Evolutionary conservation across 441 rosid species (phyloP).

Genomic region (Dalechampia spathulata): DNA sequence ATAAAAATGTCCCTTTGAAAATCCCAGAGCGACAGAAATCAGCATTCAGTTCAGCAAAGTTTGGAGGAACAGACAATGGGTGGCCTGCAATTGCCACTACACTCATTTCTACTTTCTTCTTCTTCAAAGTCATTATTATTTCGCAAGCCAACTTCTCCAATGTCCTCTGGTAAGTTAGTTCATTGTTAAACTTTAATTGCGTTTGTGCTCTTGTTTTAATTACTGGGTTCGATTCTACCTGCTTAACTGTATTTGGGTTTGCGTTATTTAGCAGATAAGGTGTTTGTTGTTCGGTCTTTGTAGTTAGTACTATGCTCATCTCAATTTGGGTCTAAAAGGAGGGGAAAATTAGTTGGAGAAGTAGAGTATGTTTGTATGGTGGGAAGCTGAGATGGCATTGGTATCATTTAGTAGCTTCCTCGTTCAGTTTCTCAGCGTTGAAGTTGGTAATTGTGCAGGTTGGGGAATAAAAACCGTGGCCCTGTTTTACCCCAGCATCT

Average conservation of each 20-base stretch:
- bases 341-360: not conserved
- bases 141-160: conserved; percentile 18
- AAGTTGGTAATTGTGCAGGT: conserved; percentile 36
- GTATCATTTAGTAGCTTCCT: too few relatives aligned
- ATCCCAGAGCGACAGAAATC: not conserved
- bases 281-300: conserved; percentile 14
- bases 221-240: conserved; percentile 14
- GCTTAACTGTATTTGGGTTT: not conserved
- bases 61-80: conserved; percentile 28
- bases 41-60: too few relatives aligned
- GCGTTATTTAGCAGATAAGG: conserved; percentile 3
- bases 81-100: conserved; percentile 34
- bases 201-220: too few relatives aligned
- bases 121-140: conserved; percentile 14
- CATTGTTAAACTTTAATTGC: too few relatives aligned
- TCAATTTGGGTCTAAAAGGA: not conserved
- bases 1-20: not conserved
- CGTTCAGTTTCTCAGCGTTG: not conserved
- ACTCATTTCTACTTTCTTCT: conserved; percentile 15
- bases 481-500: conserved; percentile 25
- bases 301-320: not conserved
- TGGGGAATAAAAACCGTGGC: conserved; percentile 27
- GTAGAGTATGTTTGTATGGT: not conserved
- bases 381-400: not conserved
- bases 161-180: too few relatives aligned